phyloP scores from a whole-genome alignment of 305 asterid genomes.

The Rubia peregrina region DNA sequence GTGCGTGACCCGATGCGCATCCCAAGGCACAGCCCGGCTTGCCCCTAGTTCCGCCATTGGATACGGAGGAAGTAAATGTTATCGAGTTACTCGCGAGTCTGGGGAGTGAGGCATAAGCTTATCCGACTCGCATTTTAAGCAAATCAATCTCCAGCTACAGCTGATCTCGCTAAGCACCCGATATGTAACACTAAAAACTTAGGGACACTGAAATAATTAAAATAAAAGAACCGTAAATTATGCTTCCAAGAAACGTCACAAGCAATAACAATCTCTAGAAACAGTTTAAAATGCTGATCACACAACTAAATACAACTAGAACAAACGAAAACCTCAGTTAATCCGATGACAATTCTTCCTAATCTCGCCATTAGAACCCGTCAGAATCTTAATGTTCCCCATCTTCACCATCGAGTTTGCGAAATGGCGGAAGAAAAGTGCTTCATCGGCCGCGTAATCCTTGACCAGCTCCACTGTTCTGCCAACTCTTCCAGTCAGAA shows the following conservation, averaged over 20 bases:
- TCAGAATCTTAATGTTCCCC: constrained; percentile 62
- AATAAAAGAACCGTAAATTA: no score
- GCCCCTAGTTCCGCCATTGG: no score
- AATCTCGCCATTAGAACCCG: constrained; percentile 55
- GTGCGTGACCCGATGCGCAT: no score
- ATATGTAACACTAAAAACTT: not conserved
- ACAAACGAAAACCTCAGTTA: constrained; percentile 25
- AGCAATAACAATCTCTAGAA: not conserved
- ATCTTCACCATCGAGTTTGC: constrained; percentile 72
- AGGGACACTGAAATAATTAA: not conserved
- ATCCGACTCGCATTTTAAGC: no score
- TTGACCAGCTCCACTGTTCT: constrained; percentile 29
- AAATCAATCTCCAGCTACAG: no score
- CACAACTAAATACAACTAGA: no score
- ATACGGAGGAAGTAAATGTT: no score
- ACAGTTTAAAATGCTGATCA: not conserved
- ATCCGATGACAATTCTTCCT: constrained; percentile 58
- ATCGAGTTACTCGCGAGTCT: no score
- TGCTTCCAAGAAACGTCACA: not conserved
- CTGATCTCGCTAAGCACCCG: no score
- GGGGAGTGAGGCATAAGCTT: no score
- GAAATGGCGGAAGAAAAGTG: constrained; percentile 57
- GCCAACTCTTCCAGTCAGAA: constrained; percentile 45
- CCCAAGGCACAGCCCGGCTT: no score
- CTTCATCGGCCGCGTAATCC: constrained; percentile 53